Evolutionary conservation across 352 stramenopile species (phyloP), one percentile per base, ranked within the genome.

Genomic region (Pythium aristosporum): DNA sequence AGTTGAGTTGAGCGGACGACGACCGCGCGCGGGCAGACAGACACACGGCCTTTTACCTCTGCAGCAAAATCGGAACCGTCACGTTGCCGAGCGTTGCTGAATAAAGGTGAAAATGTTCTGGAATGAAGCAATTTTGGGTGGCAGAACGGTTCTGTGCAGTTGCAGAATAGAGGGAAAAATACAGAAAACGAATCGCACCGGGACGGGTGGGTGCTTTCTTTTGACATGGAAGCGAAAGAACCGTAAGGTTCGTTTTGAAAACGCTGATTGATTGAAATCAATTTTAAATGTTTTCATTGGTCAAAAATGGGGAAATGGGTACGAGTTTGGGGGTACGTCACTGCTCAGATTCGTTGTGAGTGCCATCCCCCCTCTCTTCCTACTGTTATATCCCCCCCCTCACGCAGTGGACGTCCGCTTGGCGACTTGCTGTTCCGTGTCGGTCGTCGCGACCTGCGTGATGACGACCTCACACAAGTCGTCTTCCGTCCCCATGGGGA

Each of bases 401-500:
- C 47, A 70, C 18, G 51, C 43, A 18, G 65, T 55, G 2, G 64
- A 70, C 21, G 16, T 57, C 12, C 64, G 52, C 37, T 70, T 70
- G 10, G 57, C 64, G 64, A 70, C 44, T 28, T 61, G 32, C 37
- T 65, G 64, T 37, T 63, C 46, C n/a, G 56, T 65, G 23, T 70
- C 63, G 9, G 18, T 41, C 1, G 48, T 23, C 1, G 51, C 50
- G n/a, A 70, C 43, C 46, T 65, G 64, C 43, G 57, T 53, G 48
- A 70, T 50, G 1, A 70, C 64, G 37, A 65, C 57, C 42, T 61
- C 50, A 37, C 28, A 69, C 1, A 43, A 20, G 11, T 67, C 61
- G 5, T 43, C 28, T 5, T 49, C 21, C 5, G 10, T 13, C 13
- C 42, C 52, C 16, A 21, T 18, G 36, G 49, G 42, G 2, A 47